A percentile compares a stretch with the other conserved stretches of the same genome.
Conservation (phyloP, 495 filamentous ascomycete species). For the Xylaria nigripes region DNA sequence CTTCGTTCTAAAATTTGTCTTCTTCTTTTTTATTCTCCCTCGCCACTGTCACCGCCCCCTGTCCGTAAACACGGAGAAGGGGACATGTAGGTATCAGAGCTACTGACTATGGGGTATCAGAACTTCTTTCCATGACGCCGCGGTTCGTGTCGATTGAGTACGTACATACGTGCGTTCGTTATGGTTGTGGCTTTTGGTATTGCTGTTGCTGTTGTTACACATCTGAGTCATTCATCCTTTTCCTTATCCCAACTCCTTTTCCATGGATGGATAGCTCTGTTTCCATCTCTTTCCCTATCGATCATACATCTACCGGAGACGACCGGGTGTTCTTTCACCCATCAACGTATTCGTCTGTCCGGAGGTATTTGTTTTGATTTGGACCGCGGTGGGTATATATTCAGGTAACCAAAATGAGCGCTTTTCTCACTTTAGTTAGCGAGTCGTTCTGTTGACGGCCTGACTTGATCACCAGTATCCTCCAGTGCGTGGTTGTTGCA, state of each 20-base stretch:
- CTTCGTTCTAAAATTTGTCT: no score
- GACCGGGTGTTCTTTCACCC: no score
- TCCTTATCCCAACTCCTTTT: not conserved
- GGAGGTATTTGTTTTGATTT: not conserved
- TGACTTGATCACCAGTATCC: not conserved
- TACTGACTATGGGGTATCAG: conserved; percentile 6
- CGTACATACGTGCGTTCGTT: not conserved
- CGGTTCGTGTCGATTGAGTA: no score
- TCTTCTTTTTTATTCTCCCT: no score
- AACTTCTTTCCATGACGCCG: not conserved
- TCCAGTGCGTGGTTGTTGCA: not conserved
- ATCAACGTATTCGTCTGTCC: not conserved
- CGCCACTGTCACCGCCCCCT: no score
- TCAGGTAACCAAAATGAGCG: not conserved
- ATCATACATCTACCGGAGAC: no score
- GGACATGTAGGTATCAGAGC: no score
- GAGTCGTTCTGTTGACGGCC: no score
- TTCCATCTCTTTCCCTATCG: no score
- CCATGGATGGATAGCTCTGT: not conserved
- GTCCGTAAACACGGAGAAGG: no score
- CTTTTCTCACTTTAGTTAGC: no score
- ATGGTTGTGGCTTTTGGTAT: not conserved
- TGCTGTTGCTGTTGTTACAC: not conserved
- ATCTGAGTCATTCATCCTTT: not conserved
- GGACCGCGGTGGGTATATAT: not conserved